phyloP scores from a whole-genome alignment of 495 filamentous ascomycete genomes.

The Aspergillus nidulans region DNA sequence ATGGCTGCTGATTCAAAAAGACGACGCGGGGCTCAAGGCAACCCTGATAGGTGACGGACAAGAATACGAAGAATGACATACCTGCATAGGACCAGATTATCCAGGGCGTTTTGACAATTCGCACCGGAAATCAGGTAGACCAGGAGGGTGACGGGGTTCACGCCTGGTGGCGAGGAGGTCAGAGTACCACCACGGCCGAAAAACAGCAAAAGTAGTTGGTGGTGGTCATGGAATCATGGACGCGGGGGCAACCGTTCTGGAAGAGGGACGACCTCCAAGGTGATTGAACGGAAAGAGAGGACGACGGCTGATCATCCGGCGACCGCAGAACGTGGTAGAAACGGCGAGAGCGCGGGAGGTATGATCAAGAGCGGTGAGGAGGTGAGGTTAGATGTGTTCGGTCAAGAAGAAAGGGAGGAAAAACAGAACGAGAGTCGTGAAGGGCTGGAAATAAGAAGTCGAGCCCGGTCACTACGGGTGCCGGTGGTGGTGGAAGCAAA shows the following conservation, averaged over 20 bases:
- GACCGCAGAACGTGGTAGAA: constrained; percentile 11
- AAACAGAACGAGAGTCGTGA: neutral
- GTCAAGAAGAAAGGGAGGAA: constrained; percentile 1
- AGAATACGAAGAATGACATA: constrained; percentile 21
- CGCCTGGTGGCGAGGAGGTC: constrained; percentile 30
- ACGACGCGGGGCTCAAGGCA: neutral
- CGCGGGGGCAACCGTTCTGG: constrained; percentile 30
- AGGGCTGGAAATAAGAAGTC: neutral
- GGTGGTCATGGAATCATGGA: constrained; percentile 39
- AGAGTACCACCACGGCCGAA: constrained; percentile 39
- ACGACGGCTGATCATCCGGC: constrained; percentile 26
- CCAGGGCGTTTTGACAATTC: constrained; percentile 23
- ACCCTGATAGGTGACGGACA: neutral
- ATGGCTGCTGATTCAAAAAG: neutral
- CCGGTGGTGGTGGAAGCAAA: constrained; percentile 1
- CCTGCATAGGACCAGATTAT: constrained; percentile 42
- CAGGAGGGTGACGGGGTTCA: constrained; percentile 19
- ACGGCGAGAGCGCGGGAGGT: neutral
- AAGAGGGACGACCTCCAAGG: constrained; percentile 17
- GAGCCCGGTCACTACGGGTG: neutral
- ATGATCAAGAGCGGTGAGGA: neutral
- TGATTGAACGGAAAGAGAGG: constrained; percentile 13
- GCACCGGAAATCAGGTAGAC: constrained; percentile 26
- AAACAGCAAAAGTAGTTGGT: constrained; percentile 23
- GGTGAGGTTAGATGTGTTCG: neutral